Base-by-base conservation (phyloP, 306 rosid genomes). In the Rubus idaeus region DNA sequence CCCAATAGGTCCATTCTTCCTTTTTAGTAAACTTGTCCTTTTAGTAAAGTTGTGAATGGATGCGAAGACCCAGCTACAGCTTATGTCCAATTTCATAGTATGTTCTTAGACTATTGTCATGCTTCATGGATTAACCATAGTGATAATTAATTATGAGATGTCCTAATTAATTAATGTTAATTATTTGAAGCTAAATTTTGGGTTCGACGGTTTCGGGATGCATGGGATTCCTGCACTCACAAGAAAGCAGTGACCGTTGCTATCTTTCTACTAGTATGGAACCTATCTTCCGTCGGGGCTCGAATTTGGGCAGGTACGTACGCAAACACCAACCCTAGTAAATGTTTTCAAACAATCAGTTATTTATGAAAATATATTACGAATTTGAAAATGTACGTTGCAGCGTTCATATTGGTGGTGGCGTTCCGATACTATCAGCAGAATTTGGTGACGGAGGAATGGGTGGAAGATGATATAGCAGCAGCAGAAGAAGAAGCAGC, bases 231-330 rank as follows among this genome's bases (percentile, higher is more conserved):
- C 12, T 91, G 97, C 76, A 78, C 92, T 44, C 97, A 91, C 89
- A 94, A 91, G 84, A 91, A 87, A 68, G 94, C 90, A 0, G 85
- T 90, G 75, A 86, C 86, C 11, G 69, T 90, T 8, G 91, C 86
- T 55, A 47, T 84, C 53, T 91, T 91, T 30, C 83, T 91, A 17
- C 79, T 91, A 6, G 90, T 90, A 6, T 91, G 97, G 97, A 91
- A 91, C 77, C 71, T 94, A 8, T 91, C 97, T 1, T 91, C 98
- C 0, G 86, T 83, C 75, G 86, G 86, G 35, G 93, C 92, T 79
- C 97, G 97, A 62, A 70, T 89, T 70, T 94, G 98, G 98, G 98
- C 97, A 87, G 97, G 98, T 90, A 23, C 26, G 26, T 23, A 87
- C 57, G 9, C 4, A 66, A 13, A 52, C 0, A 39, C 37, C 2